A percentile compares a stretch with the other conserved stretches of the same genome.
Conservation (phyloP, 345 rosid genomes). For the Acer negundo region DNA sequence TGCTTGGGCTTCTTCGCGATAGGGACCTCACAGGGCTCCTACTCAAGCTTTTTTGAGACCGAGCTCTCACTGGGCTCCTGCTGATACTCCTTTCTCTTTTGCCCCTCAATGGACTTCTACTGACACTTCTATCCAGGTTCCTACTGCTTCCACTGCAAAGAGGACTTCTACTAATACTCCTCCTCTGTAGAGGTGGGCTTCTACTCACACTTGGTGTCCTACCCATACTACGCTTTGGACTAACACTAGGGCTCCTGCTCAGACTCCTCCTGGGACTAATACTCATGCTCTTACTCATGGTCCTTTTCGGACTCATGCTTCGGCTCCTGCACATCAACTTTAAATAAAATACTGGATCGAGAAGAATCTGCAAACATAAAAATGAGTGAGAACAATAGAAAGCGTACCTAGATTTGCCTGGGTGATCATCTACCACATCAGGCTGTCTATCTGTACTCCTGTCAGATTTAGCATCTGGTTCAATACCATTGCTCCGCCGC, state of each 20-base stretch:
- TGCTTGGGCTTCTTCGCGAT: conserved; percentile 40
- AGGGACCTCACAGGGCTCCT: conserved; percentile 45
- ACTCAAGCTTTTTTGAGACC: conserved; percentile 47
- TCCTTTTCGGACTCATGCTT: conserved; percentile 85
- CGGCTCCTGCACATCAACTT: conserved; percentile 85
- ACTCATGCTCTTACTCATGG: conserved; percentile 77
- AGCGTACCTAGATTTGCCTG: conserved; percentile 86
- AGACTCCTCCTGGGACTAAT: conserved; percentile 71
- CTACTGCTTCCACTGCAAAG: conserved; percentile 43
- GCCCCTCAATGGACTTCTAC: conserved; percentile 54
- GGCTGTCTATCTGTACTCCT: conserved; percentile 73
- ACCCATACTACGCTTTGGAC: conserved; percentile 47
- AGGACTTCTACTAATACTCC: conserved; percentile 53
- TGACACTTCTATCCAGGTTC: conserved; percentile 52
- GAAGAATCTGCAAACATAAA: conserved; percentile 44
- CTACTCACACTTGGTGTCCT: conserved; percentile 38
- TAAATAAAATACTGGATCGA: conserved; percentile 46
- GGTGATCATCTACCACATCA: conserved; percentile 79
- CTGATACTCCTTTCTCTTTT: conserved; percentile 35
- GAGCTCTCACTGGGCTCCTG: conserved; percentile 40
- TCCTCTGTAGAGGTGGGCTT: conserved; percentile 39
- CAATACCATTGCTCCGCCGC: conserved; percentile 50
- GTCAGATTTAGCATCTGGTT: conserved; percentile 45
- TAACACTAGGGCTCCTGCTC: conserved; percentile 69
- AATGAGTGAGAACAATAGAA: conserved; percentile 44